Conservation (phyloP, 768 basidiomycete species). For the Trametes coccinea region DNA sequence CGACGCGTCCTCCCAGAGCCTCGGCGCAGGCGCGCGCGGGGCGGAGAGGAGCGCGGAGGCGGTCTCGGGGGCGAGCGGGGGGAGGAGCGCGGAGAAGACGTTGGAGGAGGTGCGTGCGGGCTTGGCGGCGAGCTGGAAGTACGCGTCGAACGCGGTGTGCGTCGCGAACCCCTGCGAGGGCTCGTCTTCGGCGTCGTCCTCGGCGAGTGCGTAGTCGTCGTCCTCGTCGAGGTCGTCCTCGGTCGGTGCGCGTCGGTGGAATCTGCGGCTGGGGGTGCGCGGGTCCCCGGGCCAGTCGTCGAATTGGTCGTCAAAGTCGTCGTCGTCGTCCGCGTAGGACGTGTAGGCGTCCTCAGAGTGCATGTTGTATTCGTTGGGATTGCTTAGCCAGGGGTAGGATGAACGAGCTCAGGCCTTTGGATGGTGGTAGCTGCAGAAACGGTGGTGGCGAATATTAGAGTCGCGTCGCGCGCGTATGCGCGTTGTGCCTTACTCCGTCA, state of each 20-base stretch:
- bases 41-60: conserved; percentile 28
- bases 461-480: no score
- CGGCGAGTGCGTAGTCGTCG: conserved; percentile 21
- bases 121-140: conserved; percentile 67
- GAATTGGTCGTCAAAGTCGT: conserved; percentile 2
- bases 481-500: no score
- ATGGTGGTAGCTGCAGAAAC: background rate
- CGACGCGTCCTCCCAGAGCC: conserved; percentile 29
- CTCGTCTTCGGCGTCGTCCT: conserved; percentile 10
- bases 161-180: conserved; percentile 40
- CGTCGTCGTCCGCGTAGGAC: conserved; percentile 18
- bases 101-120: conserved; percentile 74
- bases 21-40: conserved; percentile 29
- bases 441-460: no score
- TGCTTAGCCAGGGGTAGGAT: background rate
- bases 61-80: conserved; percentile 68
- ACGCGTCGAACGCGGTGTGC: conserved; percentile 80
- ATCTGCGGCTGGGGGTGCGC: conserved; percentile 12
- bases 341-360: conserved; percentile 9
- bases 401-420: background rate
- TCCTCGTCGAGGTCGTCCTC: conserved; percentile 31
- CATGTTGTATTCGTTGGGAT: background rate
- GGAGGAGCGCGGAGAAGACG: conserved; percentile 74
- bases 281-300: conserved; percentile 18
- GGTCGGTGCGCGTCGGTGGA: conserved; percentile 16